A percentile compares a stretch with the other conserved stretches of the same genome.
Conservation (phyloP, 2,329 filamentous ascomycete species). For the Verticillium klebahnii region DNA sequence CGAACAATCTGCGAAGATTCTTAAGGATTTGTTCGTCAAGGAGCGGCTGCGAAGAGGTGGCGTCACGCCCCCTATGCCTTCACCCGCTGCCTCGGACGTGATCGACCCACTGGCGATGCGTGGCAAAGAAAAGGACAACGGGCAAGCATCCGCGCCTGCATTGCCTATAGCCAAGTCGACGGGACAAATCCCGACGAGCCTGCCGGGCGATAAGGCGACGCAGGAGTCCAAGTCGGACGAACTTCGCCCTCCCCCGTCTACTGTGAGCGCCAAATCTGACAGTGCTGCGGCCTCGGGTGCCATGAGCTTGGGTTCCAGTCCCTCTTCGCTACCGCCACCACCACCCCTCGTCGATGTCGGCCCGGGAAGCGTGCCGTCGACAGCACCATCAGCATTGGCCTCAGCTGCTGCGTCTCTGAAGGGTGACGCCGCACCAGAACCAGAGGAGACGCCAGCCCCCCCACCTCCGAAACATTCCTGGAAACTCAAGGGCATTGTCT, state of each 20-base stretch:
- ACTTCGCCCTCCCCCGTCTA: conserved; percentile 3
- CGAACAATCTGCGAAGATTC: conserved; percentile 79
- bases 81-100: conserved; percentile 39
- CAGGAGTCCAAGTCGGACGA: conserved; percentile 14
- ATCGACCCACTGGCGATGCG: conserved; percentile 25
- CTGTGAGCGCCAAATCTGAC: conserved; percentile 27
- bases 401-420: conserved; percentile 33
- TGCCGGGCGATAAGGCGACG: conserved; percentile 5
- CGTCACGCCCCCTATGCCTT: conserved; percentile 51
- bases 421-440: conserved; percentile 22
- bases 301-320: conserved; percentile 30
- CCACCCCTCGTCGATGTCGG: conserved; percentile 14
- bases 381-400: conserved; percentile 29
- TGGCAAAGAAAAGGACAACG: conserved; percentile 35
- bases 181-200: conserved; percentile 1
- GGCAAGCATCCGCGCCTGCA: conserved; percentile 9
- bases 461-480: conserved; percentile 85
- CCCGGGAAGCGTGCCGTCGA: conserved; percentile 24
- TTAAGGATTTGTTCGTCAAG: conserved; percentile 81
- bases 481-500: conserved; percentile 97
- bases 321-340: conserved; percentile 25
- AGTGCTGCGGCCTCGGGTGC: conserved; percentile 24
- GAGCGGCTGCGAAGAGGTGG: conserved; percentile 65
- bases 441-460: conserved; percentile 49
- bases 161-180: conserved; percentile 6